Percentiles rank a stretch among this genome's conserved stretches.
These are phyloP conservation scores for Teratosphaeria zuluensis DNA, from an alignment of 2,329 filamentous ascomycete species.

Conservation along the genomic window DNA sequence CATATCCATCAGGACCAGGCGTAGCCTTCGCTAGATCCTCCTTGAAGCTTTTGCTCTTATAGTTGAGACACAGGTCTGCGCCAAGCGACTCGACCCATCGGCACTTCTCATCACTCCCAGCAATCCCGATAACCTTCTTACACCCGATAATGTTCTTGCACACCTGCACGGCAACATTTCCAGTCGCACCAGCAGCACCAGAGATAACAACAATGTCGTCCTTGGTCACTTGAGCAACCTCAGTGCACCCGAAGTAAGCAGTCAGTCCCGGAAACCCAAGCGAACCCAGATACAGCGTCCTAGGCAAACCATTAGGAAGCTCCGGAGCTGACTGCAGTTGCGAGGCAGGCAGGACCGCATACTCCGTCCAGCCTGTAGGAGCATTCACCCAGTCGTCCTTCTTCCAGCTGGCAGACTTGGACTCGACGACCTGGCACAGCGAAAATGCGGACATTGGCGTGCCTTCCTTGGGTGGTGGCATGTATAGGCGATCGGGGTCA, in stretches of 20 bases:
- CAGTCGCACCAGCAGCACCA: constrained; percentile 69
- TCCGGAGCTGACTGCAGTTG: constrained; percentile 15
- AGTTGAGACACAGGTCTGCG: constrained; percentile 59
- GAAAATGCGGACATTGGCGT: constrained; percentile 30
- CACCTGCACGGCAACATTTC: constrained; percentile 67
- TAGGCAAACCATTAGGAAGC: constrained; percentile 12
- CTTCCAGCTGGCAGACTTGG: constrained; percentile 19
- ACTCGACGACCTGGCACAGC: constrained; percentile 30
- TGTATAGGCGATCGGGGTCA: constrained; percentile 36
- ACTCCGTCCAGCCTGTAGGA: constrained; percentile 32
- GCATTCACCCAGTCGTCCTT: constrained; percentile 29
- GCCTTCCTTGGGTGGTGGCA: constrained; percentile 34
- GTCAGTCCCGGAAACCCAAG: constrained; percentile 60
- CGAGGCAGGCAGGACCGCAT: constrained; percentile 24
- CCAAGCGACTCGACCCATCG: constrained; percentile 54
- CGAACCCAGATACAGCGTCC: constrained; percentile 20
- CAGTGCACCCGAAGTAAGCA: constrained; percentile 64
- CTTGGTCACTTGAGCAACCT: constrained; percentile 56
- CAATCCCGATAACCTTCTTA: constrained; percentile 54
- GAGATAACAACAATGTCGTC: constrained; percentile 70
- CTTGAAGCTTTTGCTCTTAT: constrained; percentile 55
- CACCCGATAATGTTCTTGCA: constrained; percentile 56
- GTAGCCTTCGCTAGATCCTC: constrained; percentile 51
- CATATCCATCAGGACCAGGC: constrained; percentile 26
- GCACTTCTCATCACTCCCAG: constrained; percentile 58